Base-by-base conservation (phyloP, 768 basidiomycete species). In the Hericium erinaceus region DNA sequence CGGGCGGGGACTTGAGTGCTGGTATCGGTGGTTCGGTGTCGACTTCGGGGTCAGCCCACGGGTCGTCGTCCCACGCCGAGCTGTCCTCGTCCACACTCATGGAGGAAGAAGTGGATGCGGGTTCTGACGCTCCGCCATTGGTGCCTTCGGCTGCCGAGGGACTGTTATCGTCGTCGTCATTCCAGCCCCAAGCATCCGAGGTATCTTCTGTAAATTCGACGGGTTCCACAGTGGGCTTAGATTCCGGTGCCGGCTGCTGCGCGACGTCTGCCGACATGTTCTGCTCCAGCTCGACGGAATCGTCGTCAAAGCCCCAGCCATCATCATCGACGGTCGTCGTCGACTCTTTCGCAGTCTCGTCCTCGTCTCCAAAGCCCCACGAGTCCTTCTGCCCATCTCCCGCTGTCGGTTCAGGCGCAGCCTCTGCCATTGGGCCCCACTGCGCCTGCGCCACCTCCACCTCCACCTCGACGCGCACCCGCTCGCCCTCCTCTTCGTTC, bases 111-210 rank as follows among this genome's bases (percentile, higher is more conserved):
- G 50, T 39, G 16, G 51, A 26, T 33, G 24, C 53, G 22, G 57
- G 46, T 4, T 57, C 50, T 20, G 65, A 55, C 7, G 6, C 33
- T 2, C 4, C 33, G 7, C 33, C 33, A 6, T 33, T 33, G 3
- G 72, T 64, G 4, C 66, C 65, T 22, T 73, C 69, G 16, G 61
- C 20, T n/a, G 37, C n/a, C 69, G 11, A 69, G 68, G 8, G 66
- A 52, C 6, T 28, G 3, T 66, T 60, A 50, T 69, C 74, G 12
- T 75, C 75, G 33, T 82, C 81, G 44, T 83, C 81, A 40, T 88
- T 83, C 83, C 83, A 89, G 2, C 84, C 90, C 89, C 90, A 92
- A 0, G 87, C 82, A 62, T 85, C 83, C 15, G 69, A 73, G 9
- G 80, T 69, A 61, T 81, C 78, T 13, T 65, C 66, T 9, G 64